Percentiles rank a stretch among this genome's conserved stretches.
These are phyloP conservation scores for Kodamaea restingae DNA, from an alignment of 805 yeast species.

Conservation along the genomic window DNA sequence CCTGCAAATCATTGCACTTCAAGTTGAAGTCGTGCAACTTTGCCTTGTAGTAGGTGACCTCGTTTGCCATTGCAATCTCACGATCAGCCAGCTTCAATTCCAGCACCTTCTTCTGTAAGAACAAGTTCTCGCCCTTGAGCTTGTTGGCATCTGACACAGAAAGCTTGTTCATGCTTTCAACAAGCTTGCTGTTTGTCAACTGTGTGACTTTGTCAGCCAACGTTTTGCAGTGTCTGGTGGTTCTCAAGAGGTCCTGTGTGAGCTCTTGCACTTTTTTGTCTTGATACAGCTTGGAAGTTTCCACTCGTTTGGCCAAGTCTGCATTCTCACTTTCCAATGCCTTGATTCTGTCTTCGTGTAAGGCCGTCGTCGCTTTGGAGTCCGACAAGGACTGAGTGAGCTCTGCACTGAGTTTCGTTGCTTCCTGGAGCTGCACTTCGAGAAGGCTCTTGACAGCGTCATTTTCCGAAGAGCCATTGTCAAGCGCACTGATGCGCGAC, in stretches of 20 bases:
- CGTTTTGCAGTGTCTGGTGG: slow-evolving; percentile 26
- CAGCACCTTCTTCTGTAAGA: slow-evolving; percentile 10
- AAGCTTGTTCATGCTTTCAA: slow-evolving; percentile 8
- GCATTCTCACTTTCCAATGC: slow-evolving; percentile 21
- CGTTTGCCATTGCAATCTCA: slow-evolving; percentile 29
- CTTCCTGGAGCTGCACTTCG: slow-evolving; percentile 33
- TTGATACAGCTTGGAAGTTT: slow-evolving; percentile 23
- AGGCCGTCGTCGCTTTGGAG: slow-evolving; percentile 19
- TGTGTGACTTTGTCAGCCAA: slow-evolving; percentile 27
- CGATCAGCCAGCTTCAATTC: slow-evolving; percentile 23
- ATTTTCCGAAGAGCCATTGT: slow-evolving; percentile 5
- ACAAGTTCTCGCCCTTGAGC: slow-evolving; percentile 8
- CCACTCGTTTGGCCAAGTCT: slow-evolving; percentile 26
- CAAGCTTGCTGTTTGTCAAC: slow-evolving; percentile 9
- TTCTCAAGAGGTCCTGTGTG: slow-evolving; percentile 27
- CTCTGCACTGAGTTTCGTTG: slow-evolving; percentile 24
- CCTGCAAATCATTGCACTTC: slow-evolving; percentile 30
- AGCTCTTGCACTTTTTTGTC: slow-evolving; percentile 25
- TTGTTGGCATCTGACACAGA: slow-evolving; percentile 6
- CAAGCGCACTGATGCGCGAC: slow-evolving; percentile 14
- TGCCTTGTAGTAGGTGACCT: slow-evolving; percentile 44
- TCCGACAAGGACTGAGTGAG: slow-evolving; percentile 15
- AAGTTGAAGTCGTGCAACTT: slow-evolving; percentile 43
- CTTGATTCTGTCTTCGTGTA: slow-evolving; percentile 15
- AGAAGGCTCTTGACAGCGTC: slow-evolving; percentile 22